These are phyloP conservation scores for Calonectria hongkongensis DNA, from an alignment of 2,329 filamentous ascomycete species.

Conservation along the genomic window DNA sequence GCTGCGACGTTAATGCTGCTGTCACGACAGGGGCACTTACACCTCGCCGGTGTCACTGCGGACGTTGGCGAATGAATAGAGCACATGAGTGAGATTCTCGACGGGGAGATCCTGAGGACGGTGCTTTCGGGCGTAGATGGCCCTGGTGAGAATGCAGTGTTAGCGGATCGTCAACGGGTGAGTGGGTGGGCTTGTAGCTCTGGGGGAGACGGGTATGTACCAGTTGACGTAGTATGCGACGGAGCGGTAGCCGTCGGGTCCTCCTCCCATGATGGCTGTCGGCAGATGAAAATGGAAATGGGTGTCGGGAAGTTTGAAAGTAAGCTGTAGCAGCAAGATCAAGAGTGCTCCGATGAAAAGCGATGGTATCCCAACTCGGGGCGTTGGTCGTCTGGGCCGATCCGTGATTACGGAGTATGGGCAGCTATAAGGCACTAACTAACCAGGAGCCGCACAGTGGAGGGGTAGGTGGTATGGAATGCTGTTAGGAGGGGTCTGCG, in stretches of 20 bases:
- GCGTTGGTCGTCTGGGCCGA: constrained; percentile 38
- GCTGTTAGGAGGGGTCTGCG: constrained; percentile 23
- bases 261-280: constrained; percentile 64
- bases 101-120: constrained; percentile 89
- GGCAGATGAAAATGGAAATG: constrained; percentile 7
- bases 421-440: constrained; percentile 22
- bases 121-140: constrained; percentile 90
- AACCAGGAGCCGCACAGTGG: constrained; percentile 11
- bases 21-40: constrained; percentile 59
- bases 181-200: constrained; percentile 16
- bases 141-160: constrained; percentile 66
- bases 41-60: constrained; percentile 87
- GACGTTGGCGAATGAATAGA: constrained; percentile 95
- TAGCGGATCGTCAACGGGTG: constrained; percentile 32
- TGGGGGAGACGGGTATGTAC: constrained; percentile 53
- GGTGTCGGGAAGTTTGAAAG: constrained; percentile 40
- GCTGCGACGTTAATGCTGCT: constrained; percentile 23
- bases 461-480: constrained; percentile 22
- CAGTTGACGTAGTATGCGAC: constrained; percentile 87
- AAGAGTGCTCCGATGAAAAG: constrained; percentile 36
- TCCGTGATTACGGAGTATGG: constrained; percentile 47
- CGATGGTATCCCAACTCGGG: constrained; percentile 31
- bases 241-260: constrained; percentile 74
- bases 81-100: constrained; percentile 88
- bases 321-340: constrained; percentile 40